Evolutionary conservation across 352 stramenopile species (phyloP).

Genomic region (Phytopythium chamaehyphon): DNA sequence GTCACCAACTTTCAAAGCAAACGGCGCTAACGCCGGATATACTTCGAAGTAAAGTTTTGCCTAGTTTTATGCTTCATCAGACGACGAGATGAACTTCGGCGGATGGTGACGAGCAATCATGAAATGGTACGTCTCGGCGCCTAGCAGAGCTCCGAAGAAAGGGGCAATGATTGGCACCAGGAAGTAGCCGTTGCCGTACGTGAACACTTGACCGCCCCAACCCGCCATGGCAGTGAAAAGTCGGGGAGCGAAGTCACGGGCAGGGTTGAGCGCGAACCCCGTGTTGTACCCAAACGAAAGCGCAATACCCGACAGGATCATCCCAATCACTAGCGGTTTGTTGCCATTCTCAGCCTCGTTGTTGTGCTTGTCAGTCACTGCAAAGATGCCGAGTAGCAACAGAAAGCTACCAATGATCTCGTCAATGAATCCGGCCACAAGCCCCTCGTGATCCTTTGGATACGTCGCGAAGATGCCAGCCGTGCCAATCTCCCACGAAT

Average conservation of each 20-base stretch:
- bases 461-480: slow-evolving; percentile 74
- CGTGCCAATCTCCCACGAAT: slow-evolving; percentile 57
- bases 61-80: slow-evolving; percentile 2
- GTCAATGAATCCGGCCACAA: slow-evolving; percentile 57
- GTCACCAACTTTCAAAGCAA: no score
- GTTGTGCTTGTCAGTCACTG: slow-evolving; percentile 70
- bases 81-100: slow-evolving; percentile 20
- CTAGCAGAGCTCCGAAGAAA: slow-evolving; percentile 59
- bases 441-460: slow-evolving; percentile 57
- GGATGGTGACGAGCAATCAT: slow-evolving; percentile 63
- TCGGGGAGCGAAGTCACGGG: slow-evolving; percentile 62
- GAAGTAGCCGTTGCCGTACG: slow-evolving; percentile 66
- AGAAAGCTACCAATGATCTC: slow-evolving; percentile 58
- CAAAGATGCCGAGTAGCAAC: slow-evolving; percentile 62
- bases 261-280: slow-evolving; percentile 68
- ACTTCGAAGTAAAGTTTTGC: no score
- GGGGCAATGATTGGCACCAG: slow-evolving; percentile 70
- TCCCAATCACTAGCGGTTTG: slow-evolving; percentile 64
- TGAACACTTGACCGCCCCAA: slow-evolving; percentile 69
- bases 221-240: slow-evolving; percentile 59
- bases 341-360: slow-evolving; percentile 60
- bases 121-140: slow-evolving; percentile 60
- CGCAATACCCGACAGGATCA: slow-evolving; percentile 71
- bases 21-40: no score
- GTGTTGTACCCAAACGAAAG: slow-evolving; percentile 82